Evolutionary conservation across 2,329 filamentous ascomycete genomes (phyloP).

Genomic region (Penicillium italicum): DNA sequence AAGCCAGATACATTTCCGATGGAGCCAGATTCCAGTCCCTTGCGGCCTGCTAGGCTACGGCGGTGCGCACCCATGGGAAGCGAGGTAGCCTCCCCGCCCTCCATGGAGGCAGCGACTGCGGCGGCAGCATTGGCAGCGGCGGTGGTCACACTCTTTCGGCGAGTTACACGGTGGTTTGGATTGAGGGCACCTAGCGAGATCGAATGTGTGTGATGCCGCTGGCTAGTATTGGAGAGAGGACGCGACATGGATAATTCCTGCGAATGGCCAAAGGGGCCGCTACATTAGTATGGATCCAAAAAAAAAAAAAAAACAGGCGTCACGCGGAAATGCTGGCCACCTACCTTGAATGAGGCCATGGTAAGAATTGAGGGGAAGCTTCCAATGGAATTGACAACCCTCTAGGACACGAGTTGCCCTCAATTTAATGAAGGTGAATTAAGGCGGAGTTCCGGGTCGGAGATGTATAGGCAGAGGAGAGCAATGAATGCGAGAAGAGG

Average conservation of each 20-base stretch:
- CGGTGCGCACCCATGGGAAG: slow-evolving; percentile 57
- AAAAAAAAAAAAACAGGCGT: background rate
- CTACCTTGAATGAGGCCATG: slow-evolving; percentile 44
- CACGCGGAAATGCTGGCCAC: background rate
- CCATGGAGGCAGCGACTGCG: slow-evolving; percentile 62
- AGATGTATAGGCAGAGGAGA: background rate
- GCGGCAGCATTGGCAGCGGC: slow-evolving; percentile 71
- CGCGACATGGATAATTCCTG: slow-evolving; percentile 55
- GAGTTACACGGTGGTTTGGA: slow-evolving; percentile 77
- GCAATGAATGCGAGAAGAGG: slow-evolving; percentile 6
- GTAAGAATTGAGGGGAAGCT: slow-evolving; percentile 25
- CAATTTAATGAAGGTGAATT: slow-evolving; percentile 22
- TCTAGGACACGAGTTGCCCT: slow-evolving; percentile 12
- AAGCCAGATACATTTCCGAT: slow-evolving; percentile 41
- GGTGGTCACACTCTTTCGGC: slow-evolving; percentile 87
- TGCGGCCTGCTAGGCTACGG: slow-evolving; percentile 46
- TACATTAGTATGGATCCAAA: slow-evolving; percentile 26
- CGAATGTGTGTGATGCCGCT: slow-evolving; percentile 77
- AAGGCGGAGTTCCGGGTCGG: slow-evolving; percentile 5
- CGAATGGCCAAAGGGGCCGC: slow-evolving; percentile 14
- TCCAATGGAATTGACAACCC: slow-evolving; percentile 30
- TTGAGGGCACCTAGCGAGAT: slow-evolving; percentile 74
- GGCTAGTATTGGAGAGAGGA: slow-evolving; percentile 65
- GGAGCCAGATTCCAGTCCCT: slow-evolving; percentile 64
- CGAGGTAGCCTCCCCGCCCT: slow-evolving; percentile 57